A percentile compares a stretch with the other conserved stretches of the same genome.
Evolutionary conservation across 495 filamentous ascomycete genomes (phyloP).

Genomic region (Penicillium bovifimosum): DNA sequence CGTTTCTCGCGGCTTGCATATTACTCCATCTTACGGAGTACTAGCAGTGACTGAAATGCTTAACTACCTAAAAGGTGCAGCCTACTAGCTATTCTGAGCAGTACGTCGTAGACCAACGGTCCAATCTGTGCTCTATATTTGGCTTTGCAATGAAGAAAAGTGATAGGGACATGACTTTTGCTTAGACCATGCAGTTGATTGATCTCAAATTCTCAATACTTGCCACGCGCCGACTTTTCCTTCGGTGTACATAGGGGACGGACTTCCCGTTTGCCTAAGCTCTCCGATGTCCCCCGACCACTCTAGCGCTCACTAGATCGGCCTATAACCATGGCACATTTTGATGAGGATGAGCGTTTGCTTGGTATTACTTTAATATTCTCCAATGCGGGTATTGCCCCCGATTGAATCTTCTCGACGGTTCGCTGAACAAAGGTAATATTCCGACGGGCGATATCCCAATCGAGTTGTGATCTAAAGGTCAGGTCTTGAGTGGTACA

Average conservation of each 20-base stretch:
- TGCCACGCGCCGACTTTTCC: conserved; percentile 8
- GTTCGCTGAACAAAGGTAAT: not conserved
- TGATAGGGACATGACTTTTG: not conserved
- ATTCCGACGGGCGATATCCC: conserved; percentile 2
- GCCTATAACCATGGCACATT: conserved; percentile 25
- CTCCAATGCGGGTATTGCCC: conserved; percentile 5
- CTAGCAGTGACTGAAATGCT: not conserved
- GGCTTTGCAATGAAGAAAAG: not conserved
- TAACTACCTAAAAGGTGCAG: not conserved
- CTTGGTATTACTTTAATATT: conserved; percentile 9
- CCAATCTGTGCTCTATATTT: no score
- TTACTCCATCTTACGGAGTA: not conserved
- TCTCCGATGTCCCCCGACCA: conserved; percentile 12
- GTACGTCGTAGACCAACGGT: no score
- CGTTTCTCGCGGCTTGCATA: not conserved
- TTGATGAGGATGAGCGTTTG: conserved; percentile 25
- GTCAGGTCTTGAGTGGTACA: not conserved
- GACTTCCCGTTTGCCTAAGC: conserved; percentile 19
- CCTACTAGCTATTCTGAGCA: not conserved
- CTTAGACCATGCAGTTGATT: not conserved
- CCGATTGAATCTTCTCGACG: not conserved
- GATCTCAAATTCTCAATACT: not conserved
- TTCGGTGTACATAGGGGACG: conserved; percentile 19
- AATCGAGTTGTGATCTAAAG: not conserved
- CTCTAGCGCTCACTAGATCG: conserved; percentile 26